Base-by-base conservation (phyloP, 108 stramenopile species). In the Schizochytrium sp. region DNA sequence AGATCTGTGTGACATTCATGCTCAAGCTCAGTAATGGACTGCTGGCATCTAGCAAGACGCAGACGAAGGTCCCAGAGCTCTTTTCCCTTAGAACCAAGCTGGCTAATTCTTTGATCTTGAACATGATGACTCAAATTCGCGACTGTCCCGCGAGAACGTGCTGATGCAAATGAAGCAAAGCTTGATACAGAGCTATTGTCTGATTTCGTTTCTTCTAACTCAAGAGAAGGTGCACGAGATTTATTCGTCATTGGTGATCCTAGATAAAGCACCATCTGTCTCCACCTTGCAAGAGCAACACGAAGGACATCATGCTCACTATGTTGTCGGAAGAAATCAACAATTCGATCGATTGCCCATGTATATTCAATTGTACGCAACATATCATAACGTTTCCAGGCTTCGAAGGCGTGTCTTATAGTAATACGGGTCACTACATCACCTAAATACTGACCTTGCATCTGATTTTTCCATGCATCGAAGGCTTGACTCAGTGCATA, bases 301-400 rank as follows among this genome's bases (percentile, higher is more conserved):
- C 15, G 64, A 0, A 69, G 7, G 10, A 8, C 42, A 69, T 69
- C 64, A 0, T 69, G 0, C 10, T 15, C 19, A 7, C 12, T 7
- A 38, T 69, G 64, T 5, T 69, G 12, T 8, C 40, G 64, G 44
- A 44, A 69, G 3, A 69, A 69, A 0, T 13, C 7, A 8, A 44
- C 64, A 38, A 69, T 3, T 38, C 64, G 64, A 15, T 69, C 64
- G 64, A 69, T 38, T 38, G 64, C 64, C 64, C 64, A 69, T 7
- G 64, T 69, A 44, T 5, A 15, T 44, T 69, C 64, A 38, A 69
- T 69, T 44, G 64, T 69, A 44, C 64, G 64, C 12, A 69, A 44
- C 64, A 69, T 69, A 44, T 69, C 64, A 44, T 44, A 69, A 44
- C 64, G 64, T 69, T 69, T 69, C 64, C 64, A 69, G 19, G 64